Percentiles rank a stretch among this genome's conserved stretches.
Evolutionary conservation across 371 early-diverging fungal species (phyloP).

Genomic region (Ordospora pajunii): DNA sequence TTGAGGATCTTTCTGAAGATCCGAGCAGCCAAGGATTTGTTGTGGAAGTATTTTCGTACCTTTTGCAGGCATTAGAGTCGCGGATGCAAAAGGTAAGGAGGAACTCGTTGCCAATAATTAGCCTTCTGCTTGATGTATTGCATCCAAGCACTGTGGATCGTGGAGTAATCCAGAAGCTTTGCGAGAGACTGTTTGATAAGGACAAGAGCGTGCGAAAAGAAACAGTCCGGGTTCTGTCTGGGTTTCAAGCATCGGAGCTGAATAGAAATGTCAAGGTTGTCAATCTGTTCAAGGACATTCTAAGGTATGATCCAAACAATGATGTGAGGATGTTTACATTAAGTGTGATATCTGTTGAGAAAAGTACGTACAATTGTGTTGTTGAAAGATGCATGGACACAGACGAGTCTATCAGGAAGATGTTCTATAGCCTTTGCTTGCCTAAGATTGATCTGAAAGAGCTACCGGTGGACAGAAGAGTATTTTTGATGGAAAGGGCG

Average conservation of each 20-base stretch:
- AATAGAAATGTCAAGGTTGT: slow-evolving; percentile 18
- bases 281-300: slow-evolving; percentile 42
- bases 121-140: background rate
- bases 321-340: slow-evolving; percentile 35
- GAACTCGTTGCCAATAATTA: slow-evolving; percentile 22
- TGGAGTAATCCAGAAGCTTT: slow-evolving; percentile 26
- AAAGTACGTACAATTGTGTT: slow-evolving; percentile 19
- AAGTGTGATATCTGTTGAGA: slow-evolving; percentile 16
- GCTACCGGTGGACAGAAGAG: slow-evolving; percentile 11
- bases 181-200: slow-evolving; percentile 51
- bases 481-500: slow-evolving; percentile 31
- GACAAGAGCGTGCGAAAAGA: slow-evolving; percentile 50
- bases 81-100: slow-evolving; percentile 16
- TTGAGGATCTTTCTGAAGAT: slow-evolving; percentile 2
- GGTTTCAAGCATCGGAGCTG: slow-evolving; percentile 31
- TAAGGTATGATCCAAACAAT: slow-evolving; percentile 30
- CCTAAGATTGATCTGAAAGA: slow-evolving; percentile 29
- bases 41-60: background rate
- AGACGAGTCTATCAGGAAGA: slow-evolving; percentile 33
- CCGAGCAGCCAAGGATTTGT: background rate
- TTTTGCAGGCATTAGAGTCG: slow-evolving; percentile 4
- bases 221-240: slow-evolving; percentile 26
- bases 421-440: slow-evolving; percentile 38
- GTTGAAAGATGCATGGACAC: slow-evolving; percentile 42
- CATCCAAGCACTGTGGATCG: background rate